Evolutionary conservation across 2,329 filamentous ascomycete genomes (phyloP).

Genomic region (Stemphylium beticola): DNA sequence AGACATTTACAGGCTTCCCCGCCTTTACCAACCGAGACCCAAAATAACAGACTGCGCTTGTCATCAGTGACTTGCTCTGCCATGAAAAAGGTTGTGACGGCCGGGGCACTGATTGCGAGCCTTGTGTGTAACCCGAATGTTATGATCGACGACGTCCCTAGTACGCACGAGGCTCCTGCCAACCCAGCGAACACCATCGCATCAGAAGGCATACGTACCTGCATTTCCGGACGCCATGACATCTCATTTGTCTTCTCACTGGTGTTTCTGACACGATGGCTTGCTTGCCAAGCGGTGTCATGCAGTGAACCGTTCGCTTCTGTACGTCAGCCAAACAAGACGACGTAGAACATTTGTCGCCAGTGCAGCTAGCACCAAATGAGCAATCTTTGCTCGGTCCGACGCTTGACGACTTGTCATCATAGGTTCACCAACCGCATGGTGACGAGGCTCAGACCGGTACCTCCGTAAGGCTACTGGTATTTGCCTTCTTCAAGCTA

Average conservation of each 20-base stretch:
- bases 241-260: constrained; percentile 16
- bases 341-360: constrained; percentile 24
- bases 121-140: constrained; percentile 10
- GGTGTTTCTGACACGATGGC: constrained; percentile 5
- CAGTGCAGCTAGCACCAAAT: constrained; percentile 38
- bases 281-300: constrained; percentile 32
- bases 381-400: constrained; percentile 30
- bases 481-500: constrained; percentile 23
- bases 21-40: neutral
- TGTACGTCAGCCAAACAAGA: constrained; percentile 40
- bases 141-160: constrained; percentile 13
- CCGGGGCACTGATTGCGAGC: constrained; percentile 1
- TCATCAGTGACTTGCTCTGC: neutral
- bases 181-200: constrained; percentile 5
- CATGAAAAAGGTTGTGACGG: neutral
- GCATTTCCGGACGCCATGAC: constrained; percentile 11
- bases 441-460: constrained; percentile 4
- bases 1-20: neutral
- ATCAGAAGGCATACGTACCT: constrained; percentile 10
- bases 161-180: constrained; percentile 4
- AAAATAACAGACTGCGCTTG: neutral
- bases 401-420: constrained; percentile 6
- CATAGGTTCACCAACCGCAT: constrained; percentile 18
- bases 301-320: constrained; percentile 37
- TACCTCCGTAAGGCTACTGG: constrained; percentile 24